Conservation (phyloP, 2,329 filamentous ascomycete species). For the Epichloe coenophiala region DNA sequence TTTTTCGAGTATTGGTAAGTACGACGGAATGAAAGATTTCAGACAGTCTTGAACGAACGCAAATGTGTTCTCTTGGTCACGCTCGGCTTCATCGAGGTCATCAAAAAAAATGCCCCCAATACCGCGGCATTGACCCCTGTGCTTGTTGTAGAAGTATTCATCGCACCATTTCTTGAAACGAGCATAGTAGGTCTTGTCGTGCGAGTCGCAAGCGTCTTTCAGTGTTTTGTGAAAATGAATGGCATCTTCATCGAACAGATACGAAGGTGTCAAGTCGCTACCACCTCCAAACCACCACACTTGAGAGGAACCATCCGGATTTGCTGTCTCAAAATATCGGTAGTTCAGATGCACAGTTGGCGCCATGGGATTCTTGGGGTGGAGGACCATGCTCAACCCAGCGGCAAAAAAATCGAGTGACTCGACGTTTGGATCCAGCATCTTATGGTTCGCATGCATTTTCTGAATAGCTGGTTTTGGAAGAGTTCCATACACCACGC, state of each 20-base stretch:
- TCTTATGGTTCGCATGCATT: slow-evolving; percentile 94
- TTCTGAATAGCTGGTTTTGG: slow-evolving; percentile 77
- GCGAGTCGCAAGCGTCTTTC: slow-evolving; percentile 84
- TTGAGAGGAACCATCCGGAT: slow-evolving; percentile 65
- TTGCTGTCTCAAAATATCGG: slow-evolving; percentile 93
- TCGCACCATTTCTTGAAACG: slow-evolving; percentile 98
- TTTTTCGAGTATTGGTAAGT: slow-evolving; percentile 75
- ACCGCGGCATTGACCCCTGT: slow-evolving; percentile 74
- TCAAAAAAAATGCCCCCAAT: slow-evolving; percentile 98
- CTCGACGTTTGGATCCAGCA: slow-evolving; percentile 63
- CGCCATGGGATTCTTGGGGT: slow-evolving; percentile 91
- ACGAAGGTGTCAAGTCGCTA: slow-evolving; percentile 82
- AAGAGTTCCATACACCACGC: slow-evolving; percentile 83
- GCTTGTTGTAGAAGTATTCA: slow-evolving; percentile 90
- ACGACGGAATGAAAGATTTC: slow-evolving; percentile 77
- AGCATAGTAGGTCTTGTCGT: slow-evolving; percentile 84
- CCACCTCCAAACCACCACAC: slow-evolving; percentile 99
- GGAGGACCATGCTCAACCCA: slow-evolving; percentile 82
- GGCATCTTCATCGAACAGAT: slow-evolving; percentile 93
- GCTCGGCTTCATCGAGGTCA: slow-evolving; percentile 77
- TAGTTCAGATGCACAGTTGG: slow-evolving; percentile 98
- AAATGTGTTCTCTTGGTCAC: slow-evolving; percentile 81
- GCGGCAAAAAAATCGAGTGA: slow-evolving; percentile 91
- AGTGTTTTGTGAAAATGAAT: slow-evolving; percentile 93
- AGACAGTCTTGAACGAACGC: slow-evolving; percentile 78